These are phyloP conservation scores for Citeromyces matritensis DNA, from an alignment of 805 yeast genomes.

Conservation along the genomic window DNA sequence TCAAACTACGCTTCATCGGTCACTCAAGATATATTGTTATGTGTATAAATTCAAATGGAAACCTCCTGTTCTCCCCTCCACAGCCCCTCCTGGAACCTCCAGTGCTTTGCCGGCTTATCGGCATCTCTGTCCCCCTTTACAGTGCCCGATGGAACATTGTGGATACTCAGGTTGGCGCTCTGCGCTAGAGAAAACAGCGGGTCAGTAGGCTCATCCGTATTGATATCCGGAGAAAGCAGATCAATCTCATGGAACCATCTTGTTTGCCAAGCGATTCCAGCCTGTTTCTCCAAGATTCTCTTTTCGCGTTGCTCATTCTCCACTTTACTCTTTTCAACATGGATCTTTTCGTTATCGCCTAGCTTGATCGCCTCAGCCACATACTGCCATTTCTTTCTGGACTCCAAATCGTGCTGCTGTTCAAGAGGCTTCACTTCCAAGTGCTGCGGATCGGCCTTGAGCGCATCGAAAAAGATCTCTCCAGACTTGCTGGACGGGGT, in stretches of 20 bases:
- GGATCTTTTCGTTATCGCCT: constrained; percentile 66
- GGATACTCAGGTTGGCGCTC: constrained; percentile 39
- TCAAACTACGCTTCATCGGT: too few species aligned
- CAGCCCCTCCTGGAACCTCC: constrained; percentile 47
- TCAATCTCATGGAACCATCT: constrained; percentile 64
- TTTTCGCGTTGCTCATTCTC: constrained; percentile 79
- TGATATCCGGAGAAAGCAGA: constrained; percentile 9
- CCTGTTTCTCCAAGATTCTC: constrained; percentile 56
- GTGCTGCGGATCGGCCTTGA: constrained; percentile 29
- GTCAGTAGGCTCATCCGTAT: constrained; percentile 16
- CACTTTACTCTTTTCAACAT: constrained; percentile 57
- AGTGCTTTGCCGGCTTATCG: constrained; percentile 35
- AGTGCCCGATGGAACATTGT: constrained; percentile 58
- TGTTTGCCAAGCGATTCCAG: constrained; percentile 55
- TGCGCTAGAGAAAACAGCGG: constrained; percentile 24
- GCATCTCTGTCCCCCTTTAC: constrained; percentile 31
- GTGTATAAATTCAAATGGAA: too few species aligned
- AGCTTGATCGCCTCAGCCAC: constrained; percentile 78
- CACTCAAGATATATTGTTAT: too few species aligned
- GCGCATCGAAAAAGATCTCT: constrained; percentile 51
- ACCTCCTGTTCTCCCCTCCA: constrained; percentile 52
- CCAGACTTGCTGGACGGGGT: constrained; percentile 25
- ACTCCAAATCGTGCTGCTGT: constrained; percentile 68
- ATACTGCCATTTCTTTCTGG: constrained; percentile 77
- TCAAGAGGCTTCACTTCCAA: constrained; percentile 69